Conservation (phyloP, 306 rosid species). For the Cyclanthera cordifolia region DNA sequence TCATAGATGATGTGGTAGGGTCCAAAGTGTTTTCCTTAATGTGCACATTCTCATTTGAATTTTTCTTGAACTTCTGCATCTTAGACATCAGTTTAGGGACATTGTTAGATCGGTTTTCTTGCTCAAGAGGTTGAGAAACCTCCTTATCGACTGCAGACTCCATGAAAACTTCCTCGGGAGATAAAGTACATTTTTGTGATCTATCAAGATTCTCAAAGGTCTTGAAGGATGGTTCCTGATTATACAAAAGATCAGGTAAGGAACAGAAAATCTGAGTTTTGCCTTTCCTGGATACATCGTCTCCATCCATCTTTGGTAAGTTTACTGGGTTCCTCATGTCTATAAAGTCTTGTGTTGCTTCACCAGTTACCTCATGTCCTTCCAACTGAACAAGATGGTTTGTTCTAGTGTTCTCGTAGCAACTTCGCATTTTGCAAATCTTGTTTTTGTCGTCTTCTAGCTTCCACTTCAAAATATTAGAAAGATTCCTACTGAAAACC, state of each 20-base stretch:
- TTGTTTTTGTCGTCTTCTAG: conserved; percentile 16
- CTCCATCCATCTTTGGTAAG: conserved; percentile 19
- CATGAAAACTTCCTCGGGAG: conserved; percentile 17
- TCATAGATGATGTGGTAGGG: conserved; percentile 18
- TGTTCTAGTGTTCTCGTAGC: conserved; percentile 11
- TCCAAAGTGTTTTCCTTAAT: conserved; percentile 15
- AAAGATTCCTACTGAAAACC: conserved; percentile 13
- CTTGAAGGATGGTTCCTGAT: conserved; percentile 21
- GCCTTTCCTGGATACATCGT: conserved; percentile 13
- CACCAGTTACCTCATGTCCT: conserved; percentile 12
- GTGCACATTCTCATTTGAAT: conserved; percentile 4
- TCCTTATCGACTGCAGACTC: conserved; percentile 21
- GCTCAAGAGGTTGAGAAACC: conserved; percentile 16
- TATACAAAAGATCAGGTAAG: conserved; percentile 13
- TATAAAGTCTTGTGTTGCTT: conserved; percentile 16
- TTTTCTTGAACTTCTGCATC: conserved; percentile 27
- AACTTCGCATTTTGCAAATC: conserved; percentile 10
- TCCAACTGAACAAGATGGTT: conserved; percentile 20
- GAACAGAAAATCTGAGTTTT: conserved; percentile 15
- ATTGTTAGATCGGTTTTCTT: conserved; percentile 20
- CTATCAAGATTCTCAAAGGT: conserved; percentile 22
- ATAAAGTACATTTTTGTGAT: conserved; percentile 16
- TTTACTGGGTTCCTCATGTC: conserved; percentile 13
- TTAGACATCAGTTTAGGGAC: conserved; percentile 17
- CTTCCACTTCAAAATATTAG: conserved; percentile 17